phyloP scores from a whole-genome alignment of 768 basidiomycete genomes.

The Royoungia palumana region DNA sequence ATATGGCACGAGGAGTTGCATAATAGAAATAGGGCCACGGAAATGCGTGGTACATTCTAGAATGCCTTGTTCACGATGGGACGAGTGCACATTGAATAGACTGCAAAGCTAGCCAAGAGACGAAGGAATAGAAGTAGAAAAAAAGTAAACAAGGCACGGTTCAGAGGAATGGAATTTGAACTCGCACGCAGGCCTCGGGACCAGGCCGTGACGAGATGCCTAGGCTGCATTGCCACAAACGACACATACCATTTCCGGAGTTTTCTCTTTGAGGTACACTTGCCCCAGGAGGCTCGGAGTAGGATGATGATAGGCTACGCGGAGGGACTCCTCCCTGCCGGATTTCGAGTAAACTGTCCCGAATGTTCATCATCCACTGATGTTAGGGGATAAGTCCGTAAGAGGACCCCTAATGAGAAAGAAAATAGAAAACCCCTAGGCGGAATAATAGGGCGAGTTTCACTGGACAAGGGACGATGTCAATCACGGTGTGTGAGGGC shows the following conservation, averaged over 20 bases:
- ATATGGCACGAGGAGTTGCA: neutral
- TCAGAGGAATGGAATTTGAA: neutral
- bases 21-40: neutral
- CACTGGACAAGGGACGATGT: neutral
- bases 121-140: neutral
- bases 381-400: slow-evolving; percentile 1
- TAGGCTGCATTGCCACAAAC: slow-evolving; percentile 9
- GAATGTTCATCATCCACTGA: slow-evolving; percentile 1
- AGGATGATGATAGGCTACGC: neutral
- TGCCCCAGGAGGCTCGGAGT: neutral
- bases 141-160: neutral
- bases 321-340: neutral
- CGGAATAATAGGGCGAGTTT: too few relatives aligned
- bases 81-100: neutral
- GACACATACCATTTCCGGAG: slow-evolving; percentile 20
- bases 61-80: neutral
- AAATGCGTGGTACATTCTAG: neutral
- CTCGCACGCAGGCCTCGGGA: neutral
- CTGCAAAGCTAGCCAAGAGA: neutral
- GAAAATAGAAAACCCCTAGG: neutral
- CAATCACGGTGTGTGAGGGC: neutral
- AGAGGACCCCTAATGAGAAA: neutral
- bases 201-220: neutral
- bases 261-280: neutral
- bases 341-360: neutral